phyloP scores from a whole-genome alignment of 1,284 basidiomycete species.

The Moniliophthora roreri region DNA sequence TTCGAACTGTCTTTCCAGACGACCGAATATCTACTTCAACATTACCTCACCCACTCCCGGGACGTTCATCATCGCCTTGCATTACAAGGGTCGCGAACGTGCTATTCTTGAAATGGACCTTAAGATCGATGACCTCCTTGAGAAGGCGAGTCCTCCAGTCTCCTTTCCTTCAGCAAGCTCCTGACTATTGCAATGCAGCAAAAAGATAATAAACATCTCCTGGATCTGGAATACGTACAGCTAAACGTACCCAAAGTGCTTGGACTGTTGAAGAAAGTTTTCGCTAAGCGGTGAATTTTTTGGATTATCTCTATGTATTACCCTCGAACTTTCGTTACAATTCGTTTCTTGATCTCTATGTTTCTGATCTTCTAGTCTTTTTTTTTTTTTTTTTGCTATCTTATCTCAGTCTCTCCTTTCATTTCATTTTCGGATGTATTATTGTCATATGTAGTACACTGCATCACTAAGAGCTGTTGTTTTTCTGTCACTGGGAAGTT shows the following conservation, averaged over 20 bases:
- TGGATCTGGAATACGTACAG: conserved; percentile 98
- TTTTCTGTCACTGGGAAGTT: background rate
- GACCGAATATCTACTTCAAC: conserved; percentile 98
- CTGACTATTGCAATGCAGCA: conserved; percentile 56
- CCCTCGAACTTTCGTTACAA: conserved; percentile 14
- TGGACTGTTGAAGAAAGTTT: conserved; percentile 88
- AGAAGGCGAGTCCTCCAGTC: conserved; percentile 65
- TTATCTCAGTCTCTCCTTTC: conserved; percentile 19
- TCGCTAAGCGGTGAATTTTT: conserved; percentile 71
- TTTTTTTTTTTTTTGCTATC: conserved; percentile 18
- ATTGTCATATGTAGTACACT: conserved; percentile 21
- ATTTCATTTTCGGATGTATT: conserved; percentile 30
- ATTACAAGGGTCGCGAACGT: conserved; percentile 99
- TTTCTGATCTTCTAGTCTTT: conserved; percentile 12
- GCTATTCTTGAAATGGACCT: conserved; percentile 99
- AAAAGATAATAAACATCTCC: conserved; percentile 95
- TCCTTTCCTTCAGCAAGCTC: conserved; percentile 9
- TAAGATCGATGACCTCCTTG: conserved; percentile 97
- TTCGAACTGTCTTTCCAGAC: conserved; percentile 45
- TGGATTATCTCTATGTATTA: conserved; percentile 29
- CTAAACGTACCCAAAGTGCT: conserved; percentile 95
- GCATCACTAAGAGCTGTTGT: background rate
- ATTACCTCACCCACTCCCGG: conserved; percentile 97
- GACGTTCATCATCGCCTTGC: conserved; percentile 97
- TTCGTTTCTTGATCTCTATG: conserved; percentile 14